Evolutionary conservation across 83 land plant species (phyloP), one percentile per base, ranked within the genome.

Genomic region (Larix sibirica): DNA sequence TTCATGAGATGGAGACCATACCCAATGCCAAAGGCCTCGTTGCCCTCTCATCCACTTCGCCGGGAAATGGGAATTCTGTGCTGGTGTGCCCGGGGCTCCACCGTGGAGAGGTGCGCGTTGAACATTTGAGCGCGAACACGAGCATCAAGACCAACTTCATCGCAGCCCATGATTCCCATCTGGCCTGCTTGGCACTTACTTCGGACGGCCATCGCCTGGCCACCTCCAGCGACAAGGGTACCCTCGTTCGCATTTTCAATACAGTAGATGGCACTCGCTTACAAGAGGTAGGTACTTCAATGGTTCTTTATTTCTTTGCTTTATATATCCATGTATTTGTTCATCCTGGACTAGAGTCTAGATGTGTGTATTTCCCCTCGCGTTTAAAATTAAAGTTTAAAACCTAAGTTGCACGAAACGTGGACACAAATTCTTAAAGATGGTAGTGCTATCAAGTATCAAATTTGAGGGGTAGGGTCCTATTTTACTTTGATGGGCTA

Each of bases 151-250:
- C 77, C 20, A 20, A 47, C 7, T 47, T 70, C 60, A 40, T 81
- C 26, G 33, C 71, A 3, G 83, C 83, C 0, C 83, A 81, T 24
- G 74, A 69, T 1, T 70, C 83, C n/a, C 60, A 69, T 2, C 71
- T 81, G 6, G 83, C 83, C 20, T 81, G 83, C 63, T 17, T 81
- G 36, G 71, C 83, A 8, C 60, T 81, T 17, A 40, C 77, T 59
- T 60, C 36, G 13, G 79, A 81, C 33, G 83, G 79, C 31, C 74
- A 47, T 26, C 60, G 56, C 10, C 24, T 81, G 54, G 84, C 84
- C 26, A 82, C 84, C 12, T 76, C 79, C 23, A 82, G 84, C 47
- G 75, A 61, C 21, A 82, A 75, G 62, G 84, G 84, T 24, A 82
- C 84, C 33, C 66, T 82, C 67, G 63, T 82, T 17, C 79, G 84